A percentile compares a stretch with the other conserved stretches of the same genome.
phyloP scores from a whole-genome alignment of 2,329 filamentous ascomycete genomes.

The Penicillium glabrum region DNA sequence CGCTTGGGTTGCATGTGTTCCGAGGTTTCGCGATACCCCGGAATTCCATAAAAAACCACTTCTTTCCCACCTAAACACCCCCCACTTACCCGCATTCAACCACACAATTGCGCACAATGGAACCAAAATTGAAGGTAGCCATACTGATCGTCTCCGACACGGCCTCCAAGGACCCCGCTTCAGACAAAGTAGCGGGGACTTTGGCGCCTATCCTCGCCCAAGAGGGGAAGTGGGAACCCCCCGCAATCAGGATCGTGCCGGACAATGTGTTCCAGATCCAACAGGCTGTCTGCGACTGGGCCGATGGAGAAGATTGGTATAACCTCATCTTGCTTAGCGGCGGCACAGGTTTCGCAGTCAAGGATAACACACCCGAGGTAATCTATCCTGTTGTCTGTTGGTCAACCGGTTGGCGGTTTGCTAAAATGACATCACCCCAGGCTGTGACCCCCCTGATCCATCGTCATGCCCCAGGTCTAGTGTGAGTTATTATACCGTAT shows the following conservation, averaged over 20 bases:
- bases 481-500: slow-evolving; percentile 53
- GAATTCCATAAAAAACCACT: slow-evolving; percentile 7
- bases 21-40: slow-evolving; percentile 18
- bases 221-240: slow-evolving; percentile 72
- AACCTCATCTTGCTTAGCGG: slow-evolving; percentile 88
- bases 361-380: slow-evolving; percentile 88
- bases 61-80: slow-evolving; percentile 4
- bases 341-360: slow-evolving; percentile 85
- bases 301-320: slow-evolving; percentile 61
- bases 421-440: slow-evolving; percentile 44
- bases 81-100: slow-evolving; percentile 10
- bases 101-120: slow-evolving; percentile 26
- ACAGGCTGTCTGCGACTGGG: slow-evolving; percentile 68
- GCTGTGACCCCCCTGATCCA: slow-evolving; percentile 78
- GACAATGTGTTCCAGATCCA: slow-evolving; percentile 78
- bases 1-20: slow-evolving; percentile 10
- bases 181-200: slow-evolving; percentile 69
- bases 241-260: slow-evolving; percentile 71
- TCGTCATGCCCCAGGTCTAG: slow-evolving; percentile 81
- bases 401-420: slow-evolving; percentile 1
- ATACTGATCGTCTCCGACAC: slow-evolving; percentile 91
- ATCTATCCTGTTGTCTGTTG: slow-evolving; percentile 19
- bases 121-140: slow-evolving; percentile 61
- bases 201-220: slow-evolving; percentile 68
- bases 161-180: slow-evolving; percentile 72